Evolutionary conservation across 129 eudicot species (phyloP).

Genomic region (Flaveria linearis): DNA sequence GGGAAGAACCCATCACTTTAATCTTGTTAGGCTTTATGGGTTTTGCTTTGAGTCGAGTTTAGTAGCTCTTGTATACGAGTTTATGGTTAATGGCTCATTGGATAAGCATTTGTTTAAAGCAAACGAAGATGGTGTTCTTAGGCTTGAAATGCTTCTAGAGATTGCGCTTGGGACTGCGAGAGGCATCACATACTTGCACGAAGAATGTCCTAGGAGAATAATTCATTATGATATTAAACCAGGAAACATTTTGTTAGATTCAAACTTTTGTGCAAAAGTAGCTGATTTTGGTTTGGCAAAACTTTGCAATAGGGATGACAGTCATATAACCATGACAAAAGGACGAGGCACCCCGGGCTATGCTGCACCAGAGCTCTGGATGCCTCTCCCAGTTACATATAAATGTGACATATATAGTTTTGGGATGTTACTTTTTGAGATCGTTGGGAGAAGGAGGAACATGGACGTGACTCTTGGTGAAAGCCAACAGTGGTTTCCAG

Average conservation of each 20-base stretch:
- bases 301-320: conserved; percentile 28
- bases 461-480: conserved; percentile 27
- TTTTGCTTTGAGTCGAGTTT: conserved; percentile 30
- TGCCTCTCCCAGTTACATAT: conserved; percentile 28
- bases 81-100: conserved; percentile 36
- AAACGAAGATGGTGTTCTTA: background rate
- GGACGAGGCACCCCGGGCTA: conserved; percentile 37
- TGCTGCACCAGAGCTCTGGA: conserved; percentile 39
- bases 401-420: conserved; percentile 42
- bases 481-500: conserved; percentile 40
- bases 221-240: conserved; percentile 43
- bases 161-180: conserved; percentile 36
- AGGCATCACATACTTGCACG: conserved; percentile 38
- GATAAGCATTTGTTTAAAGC: conserved; percentile 27
- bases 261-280: conserved; percentile 31
- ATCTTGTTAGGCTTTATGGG: conserved; percentile 38
- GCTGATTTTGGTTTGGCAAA: conserved; percentile 43
- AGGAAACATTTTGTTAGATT: conserved; percentile 33
- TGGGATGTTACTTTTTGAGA: conserved; percentile 39
- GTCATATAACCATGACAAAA: conserved; percentile 28
- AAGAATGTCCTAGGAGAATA: conserved; percentile 36
- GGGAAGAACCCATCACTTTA: conserved; percentile 37
- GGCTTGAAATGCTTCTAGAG: conserved; percentile 31
- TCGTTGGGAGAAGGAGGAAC: conserved; percentile 32
- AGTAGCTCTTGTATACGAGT: conserved; percentile 41